phyloP scores from a whole-genome alignment of 2,329 filamentous ascomycete genomes.

The Aspergillus melleus region DNA sequence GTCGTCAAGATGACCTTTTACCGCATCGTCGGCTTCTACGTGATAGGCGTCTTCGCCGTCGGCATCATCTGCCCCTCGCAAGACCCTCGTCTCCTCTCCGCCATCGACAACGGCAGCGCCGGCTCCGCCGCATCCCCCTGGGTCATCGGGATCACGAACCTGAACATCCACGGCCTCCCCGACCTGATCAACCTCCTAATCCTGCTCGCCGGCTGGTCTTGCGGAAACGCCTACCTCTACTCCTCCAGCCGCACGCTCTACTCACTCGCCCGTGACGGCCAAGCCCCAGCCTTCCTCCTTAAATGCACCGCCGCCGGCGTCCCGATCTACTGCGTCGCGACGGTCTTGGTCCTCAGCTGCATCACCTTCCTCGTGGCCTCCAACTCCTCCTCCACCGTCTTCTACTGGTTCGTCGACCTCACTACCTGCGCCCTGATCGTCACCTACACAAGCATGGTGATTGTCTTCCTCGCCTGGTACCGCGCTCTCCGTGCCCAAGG shows the following conservation, averaged over 20 bases:
- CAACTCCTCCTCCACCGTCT: slow-evolving; percentile 61
- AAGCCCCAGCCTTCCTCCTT: slow-evolving; percentile 57
- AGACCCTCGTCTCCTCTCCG: slow-evolving; percentile 59
- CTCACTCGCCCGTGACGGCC: slow-evolving; percentile 46
- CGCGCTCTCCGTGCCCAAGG: slow-evolving; percentile 69
- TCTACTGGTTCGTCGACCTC: slow-evolving; percentile 70
- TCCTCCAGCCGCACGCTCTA: slow-evolving; percentile 54
- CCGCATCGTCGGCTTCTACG: slow-evolving; percentile 72
- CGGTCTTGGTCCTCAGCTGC: slow-evolving; percentile 65
- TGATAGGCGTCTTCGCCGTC: slow-evolving; percentile 69
- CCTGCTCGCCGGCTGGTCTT: slow-evolving; percentile 68
- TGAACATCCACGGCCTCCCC: slow-evolving; percentile 65
- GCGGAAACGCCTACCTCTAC: slow-evolving; percentile 66
- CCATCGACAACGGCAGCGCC: slow-evolving; percentile 56
- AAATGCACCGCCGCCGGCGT: slow-evolving; percentile 63
- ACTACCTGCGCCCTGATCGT: slow-evolving; percentile 35
- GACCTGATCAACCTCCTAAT: slow-evolving; percentile 74
- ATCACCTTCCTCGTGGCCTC: slow-evolving; percentile 71
- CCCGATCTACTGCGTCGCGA: slow-evolving; percentile 67
- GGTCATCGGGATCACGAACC: slow-evolving; percentile 69
- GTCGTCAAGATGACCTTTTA: slow-evolving; percentile 76
- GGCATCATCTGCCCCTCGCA: slow-evolving; percentile 68
- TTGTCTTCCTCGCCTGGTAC: slow-evolving; percentile 70
- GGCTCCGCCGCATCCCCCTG: slow-evolving; percentile 70
- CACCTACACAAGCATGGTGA: slow-evolving; percentile 63